A percentile compares a stretch with the other conserved stretches of the same genome.
phyloP scores from a whole-genome alignment of 257 asterid genomes.

The Dorcoceras hygrometricum region DNA sequence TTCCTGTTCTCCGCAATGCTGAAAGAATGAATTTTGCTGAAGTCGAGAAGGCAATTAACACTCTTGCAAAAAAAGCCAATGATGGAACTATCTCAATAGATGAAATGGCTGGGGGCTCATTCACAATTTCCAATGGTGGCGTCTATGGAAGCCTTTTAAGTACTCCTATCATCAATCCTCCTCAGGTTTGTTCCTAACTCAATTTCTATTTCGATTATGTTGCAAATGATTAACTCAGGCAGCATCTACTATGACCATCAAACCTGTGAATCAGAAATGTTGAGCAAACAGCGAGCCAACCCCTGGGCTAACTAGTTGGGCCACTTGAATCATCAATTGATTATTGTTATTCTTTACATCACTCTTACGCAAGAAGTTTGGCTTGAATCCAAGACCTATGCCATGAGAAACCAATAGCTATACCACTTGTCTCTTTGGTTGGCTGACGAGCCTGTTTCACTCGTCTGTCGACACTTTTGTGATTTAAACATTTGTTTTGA shows the following conservation, averaged over 20 bases:
- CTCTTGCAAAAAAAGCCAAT: constrained; percentile 85
- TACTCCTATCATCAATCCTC: constrained; percentile 98
- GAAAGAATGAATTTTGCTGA: constrained; percentile 92
- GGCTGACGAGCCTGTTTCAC: neutral
- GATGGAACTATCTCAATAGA: constrained; percentile 92
- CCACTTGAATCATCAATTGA: too few species aligned
- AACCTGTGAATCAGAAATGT: too few species aligned
- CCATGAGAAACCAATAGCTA: too few species aligned
- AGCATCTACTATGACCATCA: too few species aligned
- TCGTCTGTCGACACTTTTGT: neutral
- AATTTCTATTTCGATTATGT: neutral
- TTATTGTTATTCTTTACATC: too few species aligned
- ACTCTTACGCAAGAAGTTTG: too few species aligned
- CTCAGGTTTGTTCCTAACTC: constrained; percentile 57
- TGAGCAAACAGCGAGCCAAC: too few species aligned
- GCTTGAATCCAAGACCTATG: too few species aligned
- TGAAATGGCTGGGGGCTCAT: constrained; percentile 97
- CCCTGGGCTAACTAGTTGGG: too few species aligned
- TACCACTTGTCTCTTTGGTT: neutral
- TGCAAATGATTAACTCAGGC: too few species aligned
- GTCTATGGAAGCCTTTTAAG: constrained; percentile 97
- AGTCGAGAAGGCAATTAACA: constrained; percentile 85
- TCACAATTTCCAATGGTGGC: constrained; percentile 97
- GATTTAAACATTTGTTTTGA: constrained; percentile 5
- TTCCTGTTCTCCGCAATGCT: constrained; percentile 90